Conservation (phyloP, 768 basidiomycete species). For the Amanita inopinata region DNA sequence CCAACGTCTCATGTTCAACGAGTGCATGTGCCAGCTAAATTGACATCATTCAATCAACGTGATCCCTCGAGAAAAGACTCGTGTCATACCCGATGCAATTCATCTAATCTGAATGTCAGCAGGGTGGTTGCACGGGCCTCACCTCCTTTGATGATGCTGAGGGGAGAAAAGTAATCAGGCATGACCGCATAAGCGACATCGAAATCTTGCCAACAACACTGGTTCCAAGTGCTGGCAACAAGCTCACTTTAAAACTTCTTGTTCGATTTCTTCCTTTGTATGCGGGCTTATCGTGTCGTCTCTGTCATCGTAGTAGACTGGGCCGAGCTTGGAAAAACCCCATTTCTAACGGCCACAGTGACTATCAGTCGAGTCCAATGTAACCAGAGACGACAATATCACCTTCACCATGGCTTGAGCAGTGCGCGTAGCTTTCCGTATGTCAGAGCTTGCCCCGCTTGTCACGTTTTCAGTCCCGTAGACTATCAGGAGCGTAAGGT, state of each 20-base stretch:
- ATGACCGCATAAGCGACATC: too few species aligned
- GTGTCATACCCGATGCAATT: conserved; percentile 56
- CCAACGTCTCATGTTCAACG: conserved; percentile 92
- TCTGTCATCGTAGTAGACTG: conserved; percentile 70
- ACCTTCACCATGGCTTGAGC: conserved; percentile 89
- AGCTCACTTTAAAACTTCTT: conserved; percentile 73
- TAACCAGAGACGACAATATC: conserved; percentile 19
- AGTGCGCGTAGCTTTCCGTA: conserved; percentile 67
- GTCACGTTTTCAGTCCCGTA: conserved; percentile 85
- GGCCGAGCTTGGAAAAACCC: conserved; percentile 81
- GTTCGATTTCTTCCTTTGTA: conserved; percentile 79
- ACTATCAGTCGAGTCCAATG: conserved; percentile 1
- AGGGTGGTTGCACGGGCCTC: conserved; percentile 57
- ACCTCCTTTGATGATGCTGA: conserved; percentile 54
- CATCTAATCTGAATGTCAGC: conserved; percentile 56
- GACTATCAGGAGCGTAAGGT: conserved; percentile 34
- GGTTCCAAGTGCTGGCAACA: not conserved
- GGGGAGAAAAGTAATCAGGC: conserved; percentile 20
- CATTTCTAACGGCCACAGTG: conserved; percentile 37
- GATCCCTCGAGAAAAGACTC: conserved; percentile 4
- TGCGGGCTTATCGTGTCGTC: conserved; percentile 62
- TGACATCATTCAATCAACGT: conserved; percentile 9
- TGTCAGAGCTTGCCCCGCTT: conserved; percentile 87
- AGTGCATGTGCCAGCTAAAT: conserved; percentile 81
- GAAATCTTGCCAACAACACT: too few species aligned